A percentile compares a stretch with the other conserved stretches of the same genome.
These are phyloP conservation scores for Metschnikowia lochheadii DNA, from an alignment of 805 yeast genomes.

Conservation along the genomic window DNA sequence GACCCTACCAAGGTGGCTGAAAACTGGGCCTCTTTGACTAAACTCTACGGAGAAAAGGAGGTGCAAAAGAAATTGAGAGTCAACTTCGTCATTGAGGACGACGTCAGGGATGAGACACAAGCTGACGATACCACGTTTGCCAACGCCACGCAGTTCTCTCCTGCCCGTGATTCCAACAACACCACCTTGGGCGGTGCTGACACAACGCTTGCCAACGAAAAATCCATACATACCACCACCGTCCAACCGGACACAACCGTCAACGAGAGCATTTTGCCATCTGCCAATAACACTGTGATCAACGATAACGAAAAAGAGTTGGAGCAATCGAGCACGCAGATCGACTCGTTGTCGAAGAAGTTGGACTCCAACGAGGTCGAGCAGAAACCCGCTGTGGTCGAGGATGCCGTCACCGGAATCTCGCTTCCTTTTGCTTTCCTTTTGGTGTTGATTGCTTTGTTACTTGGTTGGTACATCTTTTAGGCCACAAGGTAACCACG, in stretches of 20 bases:
- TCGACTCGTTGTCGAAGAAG: slow-evolving; percentile 41
- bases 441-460: slow-evolving; percentile 48
- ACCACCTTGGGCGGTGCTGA: slow-evolving; percentile 13
- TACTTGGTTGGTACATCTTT: slow-evolving; percentile 71
- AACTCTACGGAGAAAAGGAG: slow-evolving; percentile 50
- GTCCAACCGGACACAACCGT: slow-evolving; percentile 5
- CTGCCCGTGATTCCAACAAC: slow-evolving; percentile 12
- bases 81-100: slow-evolving; percentile 40
- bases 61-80: slow-evolving; percentile 67
- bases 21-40: slow-evolving; percentile 71
- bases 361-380: slow-evolving; percentile 36
- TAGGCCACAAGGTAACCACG: slow-evolving; percentile 21
- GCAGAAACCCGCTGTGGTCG: slow-evolving; percentile 16
- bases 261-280: slow-evolving; percentile 8
- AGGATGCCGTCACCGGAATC: slow-evolving; percentile 43
- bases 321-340: slow-evolving; percentile 38
- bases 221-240: slow-evolving; percentile 6
- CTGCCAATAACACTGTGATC: slow-evolving; percentile 8
- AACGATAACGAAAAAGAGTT: slow-evolving; percentile 27
- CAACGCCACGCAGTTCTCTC: slow-evolving; percentile 20
- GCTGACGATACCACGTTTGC: slow-evolving; percentile 17
- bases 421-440: slow-evolving; percentile 50
- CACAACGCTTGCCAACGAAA: slow-evolving; percentile 14
- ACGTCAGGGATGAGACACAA: slow-evolving; percentile 16
- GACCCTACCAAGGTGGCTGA: slow-evolving; percentile 58